A percentile compares a stretch with the other conserved stretches of the same genome.
These are phyloP conservation scores for Phytophthora sp. DNA, from an alignment of 352 stramenopile genomes.

Conservation along the genomic window DNA sequence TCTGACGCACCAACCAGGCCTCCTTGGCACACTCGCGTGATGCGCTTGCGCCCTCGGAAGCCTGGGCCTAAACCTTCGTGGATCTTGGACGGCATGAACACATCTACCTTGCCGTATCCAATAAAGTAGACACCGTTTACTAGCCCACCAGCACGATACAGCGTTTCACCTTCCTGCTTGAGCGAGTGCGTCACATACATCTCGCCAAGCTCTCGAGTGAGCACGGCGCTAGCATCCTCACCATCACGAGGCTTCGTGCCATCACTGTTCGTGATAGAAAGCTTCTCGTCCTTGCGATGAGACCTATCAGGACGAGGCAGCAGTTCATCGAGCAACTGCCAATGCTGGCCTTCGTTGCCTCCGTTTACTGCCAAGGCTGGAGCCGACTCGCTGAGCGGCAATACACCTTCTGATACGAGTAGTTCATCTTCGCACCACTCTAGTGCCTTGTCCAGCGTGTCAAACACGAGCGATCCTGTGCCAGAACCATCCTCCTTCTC, in stretches of 20 bases:
- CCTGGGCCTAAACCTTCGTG: slow-evolving; percentile 81
- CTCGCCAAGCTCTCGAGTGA: slow-evolving; percentile 72
- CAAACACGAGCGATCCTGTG: slow-evolving; percentile 77
- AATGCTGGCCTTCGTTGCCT: slow-evolving; percentile 37
- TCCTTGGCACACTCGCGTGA: slow-evolving; percentile 81
- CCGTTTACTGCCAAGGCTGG: slow-evolving; percentile 35
- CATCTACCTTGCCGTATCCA: slow-evolving; percentile 84
- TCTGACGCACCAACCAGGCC: slow-evolving; percentile 82
- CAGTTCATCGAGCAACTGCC: slow-evolving; percentile 72
- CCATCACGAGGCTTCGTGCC: background rate
- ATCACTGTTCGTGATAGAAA: background rate
- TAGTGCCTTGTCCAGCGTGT: slow-evolving; percentile 82
- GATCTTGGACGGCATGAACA: slow-evolving; percentile 82
- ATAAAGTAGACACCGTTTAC: slow-evolving; percentile 85
- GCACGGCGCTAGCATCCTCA: slow-evolving; percentile 16
- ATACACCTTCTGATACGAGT: slow-evolving; percentile 68
- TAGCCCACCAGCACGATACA: slow-evolving; percentile 68
- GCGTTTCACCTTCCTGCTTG: slow-evolving; percentile 66
- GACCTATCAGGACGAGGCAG: slow-evolving; percentile 42
- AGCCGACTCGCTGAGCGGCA: slow-evolving; percentile 67
- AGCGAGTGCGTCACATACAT: slow-evolving; percentile 69
- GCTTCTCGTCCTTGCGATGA: slow-evolving; percentile 22
- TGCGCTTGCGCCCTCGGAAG: slow-evolving; percentile 80
- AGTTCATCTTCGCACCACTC: slow-evolving; percentile 90
- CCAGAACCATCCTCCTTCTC: slow-evolving; percentile 62